phyloP scores from a whole-genome alignment of 108 stramenopile genomes.

The Chaetoceros tenuissimus region DNA sequence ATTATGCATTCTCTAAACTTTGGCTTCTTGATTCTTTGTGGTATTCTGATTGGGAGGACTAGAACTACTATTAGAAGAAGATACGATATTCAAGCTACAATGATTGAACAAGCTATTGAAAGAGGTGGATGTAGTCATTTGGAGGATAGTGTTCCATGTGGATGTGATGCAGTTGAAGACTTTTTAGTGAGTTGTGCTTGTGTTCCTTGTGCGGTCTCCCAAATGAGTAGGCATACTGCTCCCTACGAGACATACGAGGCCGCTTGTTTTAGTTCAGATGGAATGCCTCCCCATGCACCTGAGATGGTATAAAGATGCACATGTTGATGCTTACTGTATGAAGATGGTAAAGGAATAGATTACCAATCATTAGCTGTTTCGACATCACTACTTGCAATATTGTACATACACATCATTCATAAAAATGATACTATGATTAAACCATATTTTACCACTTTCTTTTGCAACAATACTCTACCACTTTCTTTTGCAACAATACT shows the following conservation, averaged over 20 bases:
- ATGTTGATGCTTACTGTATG: no score
- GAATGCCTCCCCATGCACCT: conserved; percentile 14
- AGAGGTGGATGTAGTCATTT: background rate
- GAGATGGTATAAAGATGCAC: conserved; percentile 17
- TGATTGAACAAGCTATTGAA: conserved; percentile 5
- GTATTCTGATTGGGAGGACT: conserved; percentile 6
- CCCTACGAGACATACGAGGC: conserved; percentile 19
- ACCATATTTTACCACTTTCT: no score
- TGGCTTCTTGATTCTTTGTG: conserved; percentile 3
- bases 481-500: no score
- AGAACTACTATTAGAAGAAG: conserved; percentile 12
- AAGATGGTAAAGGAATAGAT: no score
- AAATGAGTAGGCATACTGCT: conserved; percentile 43
- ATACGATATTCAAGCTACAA: conserved; percentile 27
- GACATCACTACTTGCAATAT: no score
- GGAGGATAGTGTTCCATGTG: background rate
- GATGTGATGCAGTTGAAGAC: conserved; percentile 22
- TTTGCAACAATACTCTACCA: no score
- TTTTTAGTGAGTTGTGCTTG: conserved; percentile 32
- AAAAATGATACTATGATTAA: no score
- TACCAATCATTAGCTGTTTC: no score
- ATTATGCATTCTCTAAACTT: no score
- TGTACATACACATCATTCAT: no score
- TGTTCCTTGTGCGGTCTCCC: conserved; percentile 23
- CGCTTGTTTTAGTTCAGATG: conserved; percentile 17